phyloP scores from a whole-genome alignment of 2,329 filamentous ascomycete species.

The Talaromyces sp. region DNA sequence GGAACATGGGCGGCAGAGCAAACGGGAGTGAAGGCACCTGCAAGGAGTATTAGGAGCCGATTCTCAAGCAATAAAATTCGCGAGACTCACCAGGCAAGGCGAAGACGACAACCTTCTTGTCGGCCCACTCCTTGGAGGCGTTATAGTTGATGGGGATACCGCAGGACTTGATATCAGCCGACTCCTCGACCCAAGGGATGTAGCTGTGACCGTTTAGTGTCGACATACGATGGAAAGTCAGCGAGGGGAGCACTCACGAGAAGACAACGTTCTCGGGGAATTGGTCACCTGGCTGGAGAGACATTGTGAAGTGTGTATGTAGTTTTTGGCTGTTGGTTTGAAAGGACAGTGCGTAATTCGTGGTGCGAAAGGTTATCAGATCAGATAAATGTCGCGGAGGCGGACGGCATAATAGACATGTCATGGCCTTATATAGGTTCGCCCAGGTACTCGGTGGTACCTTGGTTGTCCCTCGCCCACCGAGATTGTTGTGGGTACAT shows the following conservation, averaged over 20 bases:
- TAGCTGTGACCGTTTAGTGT: constrained; percentile 51
- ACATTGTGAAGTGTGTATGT: constrained; percentile 43
- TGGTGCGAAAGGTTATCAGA: not conserved
- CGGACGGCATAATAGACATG: not conserved
- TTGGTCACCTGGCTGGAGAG: constrained; percentile 74
- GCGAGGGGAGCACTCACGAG: constrained; percentile 50
- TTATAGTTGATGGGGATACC: constrained; percentile 75
- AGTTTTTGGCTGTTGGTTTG: not conserved
- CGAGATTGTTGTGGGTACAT: constrained; percentile 1
- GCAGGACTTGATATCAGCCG: constrained; percentile 67
- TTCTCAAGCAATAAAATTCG: too few species aligned
- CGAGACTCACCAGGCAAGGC: constrained; percentile 58
- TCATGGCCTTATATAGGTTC: constrained; percentile 5
- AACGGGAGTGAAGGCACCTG: constrained; percentile 78
- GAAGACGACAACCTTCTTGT: constrained; percentile 71
- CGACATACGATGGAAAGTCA: not conserved
- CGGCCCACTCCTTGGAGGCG: constrained; percentile 70
- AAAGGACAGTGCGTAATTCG: not conserved
- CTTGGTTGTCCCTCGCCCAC: not conserved
- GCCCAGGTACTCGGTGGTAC: constrained; percentile 8
- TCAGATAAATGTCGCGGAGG: not conserved
- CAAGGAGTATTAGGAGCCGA: not conserved
- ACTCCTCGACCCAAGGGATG: constrained; percentile 72
- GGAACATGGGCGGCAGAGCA: constrained; percentile 80
- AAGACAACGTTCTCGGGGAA: constrained; percentile 82